Conservation (phyloP, 441 rosid species). For the Pelargonium australe region DNA sequence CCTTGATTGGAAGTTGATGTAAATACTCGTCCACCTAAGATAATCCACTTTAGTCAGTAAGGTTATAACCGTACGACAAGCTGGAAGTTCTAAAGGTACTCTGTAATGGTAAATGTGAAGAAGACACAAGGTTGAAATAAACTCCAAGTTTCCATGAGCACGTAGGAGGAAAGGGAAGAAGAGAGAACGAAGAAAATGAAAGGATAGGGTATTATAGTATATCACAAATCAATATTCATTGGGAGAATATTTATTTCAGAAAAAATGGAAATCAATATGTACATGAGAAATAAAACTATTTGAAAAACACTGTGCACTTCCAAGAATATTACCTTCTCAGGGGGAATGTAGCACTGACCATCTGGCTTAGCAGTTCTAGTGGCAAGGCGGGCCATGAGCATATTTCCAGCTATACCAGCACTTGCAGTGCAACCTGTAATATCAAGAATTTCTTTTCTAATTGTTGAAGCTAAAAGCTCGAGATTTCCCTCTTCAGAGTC, state of each 20-base stretch:
- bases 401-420: conserved; percentile 77
- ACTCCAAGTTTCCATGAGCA: neutral
- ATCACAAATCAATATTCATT: neutral
- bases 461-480: conserved; percentile 50
- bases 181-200: neutral
- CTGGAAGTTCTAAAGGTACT: neutral
- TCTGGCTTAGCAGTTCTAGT: conserved; percentile 87
- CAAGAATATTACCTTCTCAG: conserved; percentile 40
- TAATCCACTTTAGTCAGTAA: conserved; percentile 19
- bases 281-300: conserved; percentile 2
- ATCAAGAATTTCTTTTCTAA: conserved; percentile 72
- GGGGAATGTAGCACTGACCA: conserved; percentile 73
- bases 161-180: neutral
- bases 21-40: conserved; percentile 70
- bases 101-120: neutral
- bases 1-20: conserved; percentile 59
- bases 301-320: neutral
- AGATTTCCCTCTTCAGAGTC: conserved; percentile 50
- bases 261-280: neutral
- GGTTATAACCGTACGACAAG: conserved; percentile 1
- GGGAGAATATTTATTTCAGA: neutral
- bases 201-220: neutral
- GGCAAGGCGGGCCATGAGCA: conserved; percentile 98
- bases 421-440: conserved; percentile 89
- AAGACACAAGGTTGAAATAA: neutral